Evolutionary conservation across 2,329 filamentous ascomycete species (phyloP).

Genomic region (Fusarium sp.): DNA sequence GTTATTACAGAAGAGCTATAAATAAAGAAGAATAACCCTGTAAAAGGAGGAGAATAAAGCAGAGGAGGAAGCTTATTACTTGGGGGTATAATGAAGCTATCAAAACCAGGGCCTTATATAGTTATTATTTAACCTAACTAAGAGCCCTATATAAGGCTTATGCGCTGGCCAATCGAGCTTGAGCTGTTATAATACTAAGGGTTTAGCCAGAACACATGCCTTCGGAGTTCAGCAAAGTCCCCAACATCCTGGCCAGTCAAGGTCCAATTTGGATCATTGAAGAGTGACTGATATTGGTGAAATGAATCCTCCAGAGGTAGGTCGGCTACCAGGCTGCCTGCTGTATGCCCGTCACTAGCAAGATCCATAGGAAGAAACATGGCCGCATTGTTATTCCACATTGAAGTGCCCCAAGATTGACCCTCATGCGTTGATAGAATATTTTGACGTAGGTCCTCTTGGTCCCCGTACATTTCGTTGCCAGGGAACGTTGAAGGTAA

Average conservation of each 20-base stretch:
- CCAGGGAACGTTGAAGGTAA: background rate
- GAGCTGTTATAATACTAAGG: background rate
- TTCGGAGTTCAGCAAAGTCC: conserved; percentile 1
- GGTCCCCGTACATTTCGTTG: background rate
- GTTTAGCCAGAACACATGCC: background rate
- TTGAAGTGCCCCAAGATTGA: background rate
- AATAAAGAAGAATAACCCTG: too few relatives aligned
- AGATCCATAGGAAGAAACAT: background rate
- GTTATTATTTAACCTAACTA: too few relatives aligned
- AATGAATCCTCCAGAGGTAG: background rate
- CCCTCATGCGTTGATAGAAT: background rate
- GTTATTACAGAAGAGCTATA: too few relatives aligned
- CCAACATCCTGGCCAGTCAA: background rate
- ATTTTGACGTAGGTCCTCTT: background rate
- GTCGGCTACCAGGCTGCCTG: background rate
- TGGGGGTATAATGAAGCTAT: too few relatives aligned
- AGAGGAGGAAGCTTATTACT: too few relatives aligned
- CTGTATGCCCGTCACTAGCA: background rate
- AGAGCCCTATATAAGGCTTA: too few relatives aligned
- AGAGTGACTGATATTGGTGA: background rate
- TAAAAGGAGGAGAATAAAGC: too few relatives aligned
- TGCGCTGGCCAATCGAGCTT: too few relatives aligned
- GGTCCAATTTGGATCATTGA: background rate
- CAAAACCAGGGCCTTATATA: too few relatives aligned
- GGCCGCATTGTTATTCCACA: background rate